Conservation (phyloP, 352 stramenopile genomes). For the Globisporangium radiosum region DNA sequence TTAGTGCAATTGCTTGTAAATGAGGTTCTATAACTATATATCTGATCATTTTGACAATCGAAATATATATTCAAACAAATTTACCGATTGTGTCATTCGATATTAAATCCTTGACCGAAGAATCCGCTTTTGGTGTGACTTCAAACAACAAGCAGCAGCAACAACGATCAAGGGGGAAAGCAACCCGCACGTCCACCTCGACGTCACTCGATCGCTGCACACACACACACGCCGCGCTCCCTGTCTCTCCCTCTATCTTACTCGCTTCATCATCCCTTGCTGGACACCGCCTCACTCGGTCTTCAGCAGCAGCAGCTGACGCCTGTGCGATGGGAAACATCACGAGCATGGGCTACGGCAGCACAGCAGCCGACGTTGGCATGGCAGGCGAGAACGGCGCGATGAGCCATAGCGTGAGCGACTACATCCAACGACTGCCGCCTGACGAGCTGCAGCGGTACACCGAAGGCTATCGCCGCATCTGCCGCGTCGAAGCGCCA, state of each 20-base stretch:
- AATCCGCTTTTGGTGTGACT: background rate
- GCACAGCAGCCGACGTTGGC: conserved; percentile 4
- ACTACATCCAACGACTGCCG: conserved; percentile 56
- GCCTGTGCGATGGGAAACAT: conserved; percentile 53
- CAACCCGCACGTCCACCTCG: background rate
- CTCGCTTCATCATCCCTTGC: background rate
- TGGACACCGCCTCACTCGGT: background rate
- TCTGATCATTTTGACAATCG: too few relatives aligned
- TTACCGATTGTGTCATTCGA: too few relatives aligned
- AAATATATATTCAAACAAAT: too few relatives aligned
- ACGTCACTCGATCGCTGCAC: background rate
- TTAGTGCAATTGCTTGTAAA: too few relatives aligned
- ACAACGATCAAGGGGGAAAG: background rate
- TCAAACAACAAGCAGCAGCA: background rate
- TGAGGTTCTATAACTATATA: too few relatives aligned
- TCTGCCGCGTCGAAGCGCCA: conserved; percentile 43
- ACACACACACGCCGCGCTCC: too few relatives aligned
- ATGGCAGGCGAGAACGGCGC: conserved; percentile 11
- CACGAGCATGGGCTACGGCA: conserved; percentile 41
- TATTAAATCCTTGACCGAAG: too few relatives aligned
- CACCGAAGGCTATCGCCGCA: conserved; percentile 63
- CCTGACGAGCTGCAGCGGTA: conserved; percentile 56
- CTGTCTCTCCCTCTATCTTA: background rate
- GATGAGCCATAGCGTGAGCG: background rate
- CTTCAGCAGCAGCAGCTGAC: too few relatives aligned